A percentile compares a stretch with the other conserved stretches of the same genome.
Evolutionary conservation across 1,139 yeast species (phyloP).

Genomic region (Yamadazyma diospyri): DNA sequence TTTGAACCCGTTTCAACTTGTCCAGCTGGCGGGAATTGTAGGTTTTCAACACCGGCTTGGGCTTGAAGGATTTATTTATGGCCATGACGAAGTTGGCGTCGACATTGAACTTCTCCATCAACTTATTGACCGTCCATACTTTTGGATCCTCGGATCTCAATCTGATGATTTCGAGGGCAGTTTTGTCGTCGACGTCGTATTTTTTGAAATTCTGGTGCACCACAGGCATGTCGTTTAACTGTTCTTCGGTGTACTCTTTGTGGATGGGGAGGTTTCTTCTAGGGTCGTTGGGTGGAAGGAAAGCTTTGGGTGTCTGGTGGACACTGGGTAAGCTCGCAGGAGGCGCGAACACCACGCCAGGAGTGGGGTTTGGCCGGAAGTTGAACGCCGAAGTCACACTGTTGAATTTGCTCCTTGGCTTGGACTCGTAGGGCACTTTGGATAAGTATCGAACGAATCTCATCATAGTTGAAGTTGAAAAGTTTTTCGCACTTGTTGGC

Average conservation of each 20-base stretch:
- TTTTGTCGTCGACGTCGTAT: constrained; percentile 59
- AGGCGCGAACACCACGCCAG: constrained; percentile 40
- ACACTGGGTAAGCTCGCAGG: constrained; percentile 31
- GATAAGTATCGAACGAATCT: constrained; percentile 12
- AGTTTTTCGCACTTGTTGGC: constrained; percentile 1
- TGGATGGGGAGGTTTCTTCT: constrained; percentile 39
- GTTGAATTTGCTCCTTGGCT: constrained; percentile 38
- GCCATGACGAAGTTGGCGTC: constrained; percentile 18
- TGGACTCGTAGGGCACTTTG: constrained; percentile 30
- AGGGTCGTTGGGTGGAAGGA: constrained; percentile 63
- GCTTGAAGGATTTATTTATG: constrained; percentile 12
- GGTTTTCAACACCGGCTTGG: constrained; percentile 10
- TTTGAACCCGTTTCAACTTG: constrained; percentile 51
- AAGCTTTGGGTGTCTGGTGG: constrained; percentile 63
- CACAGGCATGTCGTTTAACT: constrained; percentile 53
- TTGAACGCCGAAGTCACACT: constrained; percentile 38
- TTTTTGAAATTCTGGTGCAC: constrained; percentile 43
- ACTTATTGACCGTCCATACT: constrained; percentile 61
- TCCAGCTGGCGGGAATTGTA: constrained; percentile 43
- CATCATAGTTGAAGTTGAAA: constrained; percentile 7
- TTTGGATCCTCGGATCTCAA: constrained; percentile 63
- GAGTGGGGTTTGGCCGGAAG: constrained; percentile 38
- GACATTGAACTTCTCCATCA: constrained; percentile 59
- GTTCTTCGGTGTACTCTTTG: constrained; percentile 32
- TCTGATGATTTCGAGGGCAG: constrained; percentile 57